A percentile compares a stretch with the other conserved stretches of the same genome.
phyloP scores from a whole-genome alignment of 805 yeast genomes.

The Yarrowia sp. region DNA sequence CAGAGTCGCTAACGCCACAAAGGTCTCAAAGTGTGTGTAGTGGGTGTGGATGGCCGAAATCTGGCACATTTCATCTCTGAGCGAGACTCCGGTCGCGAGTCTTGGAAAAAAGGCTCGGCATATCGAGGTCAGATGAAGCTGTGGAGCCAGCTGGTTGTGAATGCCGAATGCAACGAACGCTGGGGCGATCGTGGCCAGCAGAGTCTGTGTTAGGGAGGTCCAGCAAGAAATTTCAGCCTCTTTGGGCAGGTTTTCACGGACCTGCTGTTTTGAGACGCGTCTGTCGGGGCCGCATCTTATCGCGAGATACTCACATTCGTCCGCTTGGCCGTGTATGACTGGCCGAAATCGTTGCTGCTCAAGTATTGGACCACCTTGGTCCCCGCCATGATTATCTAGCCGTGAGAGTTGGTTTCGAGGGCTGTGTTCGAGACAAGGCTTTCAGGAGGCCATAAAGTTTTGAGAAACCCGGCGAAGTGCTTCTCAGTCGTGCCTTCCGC shows the following conservation, averaged over 20 bases:
- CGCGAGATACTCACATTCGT: constrained; percentile 2
- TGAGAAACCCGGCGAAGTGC: not conserved
- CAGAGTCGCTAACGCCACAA: constrained; percentile 7
- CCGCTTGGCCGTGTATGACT: constrained; percentile 9
- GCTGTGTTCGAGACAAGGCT: constrained; percentile 18
- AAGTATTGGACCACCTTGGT: constrained; percentile 28
- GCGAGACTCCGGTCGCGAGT: not conserved
- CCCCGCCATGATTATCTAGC: constrained; percentile 28
- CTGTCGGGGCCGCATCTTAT: not conserved
- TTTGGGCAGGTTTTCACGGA: too few species aligned
- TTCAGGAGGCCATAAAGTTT: constrained; percentile 28
- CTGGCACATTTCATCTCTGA: constrained; percentile 18
- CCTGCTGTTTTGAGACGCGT: constrained; percentile 9
- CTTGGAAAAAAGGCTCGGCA: constrained; percentile 10
- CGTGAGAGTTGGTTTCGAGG: constrained; percentile 27
- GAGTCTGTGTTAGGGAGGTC: constrained; percentile 9
- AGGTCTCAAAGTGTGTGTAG: not conserved
- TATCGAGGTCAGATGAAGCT: constrained; percentile 24
- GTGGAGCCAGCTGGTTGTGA: constrained; percentile 10
- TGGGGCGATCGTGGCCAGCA: constrained; percentile 4
- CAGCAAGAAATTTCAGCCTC: too few species aligned
- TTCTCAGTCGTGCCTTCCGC: too few species aligned
- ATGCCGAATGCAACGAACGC: constrained; percentile 12
- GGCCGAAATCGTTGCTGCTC: not conserved
- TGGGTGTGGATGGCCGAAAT: constrained; percentile 18